These are phyloP conservation scores for Trypanosoma avium DNA, from an alignment of 208 protist genomes.

Conservation along the genomic window DNA sequence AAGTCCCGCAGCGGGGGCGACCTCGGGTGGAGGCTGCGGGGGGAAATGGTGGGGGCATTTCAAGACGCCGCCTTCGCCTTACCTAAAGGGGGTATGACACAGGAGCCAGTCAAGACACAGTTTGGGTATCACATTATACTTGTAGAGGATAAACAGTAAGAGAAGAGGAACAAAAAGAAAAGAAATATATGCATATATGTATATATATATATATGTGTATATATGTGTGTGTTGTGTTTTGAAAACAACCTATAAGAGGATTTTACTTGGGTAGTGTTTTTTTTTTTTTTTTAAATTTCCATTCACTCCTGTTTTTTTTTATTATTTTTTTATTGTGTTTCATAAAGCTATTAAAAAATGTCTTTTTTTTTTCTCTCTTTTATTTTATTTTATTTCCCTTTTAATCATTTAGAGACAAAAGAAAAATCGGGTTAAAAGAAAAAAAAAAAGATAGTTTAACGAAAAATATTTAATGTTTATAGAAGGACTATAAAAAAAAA, in stretches of 20 bases:
- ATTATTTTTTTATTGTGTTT: constrained; percentile 7
- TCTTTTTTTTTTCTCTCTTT: constrained; percentile 4
- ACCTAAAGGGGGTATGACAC: constrained; percentile 34
- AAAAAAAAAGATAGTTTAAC: no score
- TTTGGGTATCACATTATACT: constrained; percentile 54
- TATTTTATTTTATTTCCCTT: no score
- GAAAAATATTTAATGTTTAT: neutral
- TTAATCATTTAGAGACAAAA: no score
- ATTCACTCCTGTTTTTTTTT: neutral
- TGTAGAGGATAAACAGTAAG: constrained; percentile 35
- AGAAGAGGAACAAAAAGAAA: neutral
- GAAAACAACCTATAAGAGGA: no score
- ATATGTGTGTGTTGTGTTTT: no score
- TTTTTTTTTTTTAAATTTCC: constrained; percentile 5
- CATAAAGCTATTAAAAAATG: no score
- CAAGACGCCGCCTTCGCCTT: constrained; percentile 34
- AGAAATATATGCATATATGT: no score
- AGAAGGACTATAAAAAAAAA: neutral
- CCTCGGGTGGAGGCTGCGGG: constrained; percentile 34
- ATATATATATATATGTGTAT: no score
- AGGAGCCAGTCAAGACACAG: constrained; percentile 35
- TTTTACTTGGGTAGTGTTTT: neutral
- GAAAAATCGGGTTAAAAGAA: no score
- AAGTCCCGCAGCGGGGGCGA: constrained; percentile 34
- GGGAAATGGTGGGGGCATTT: constrained; percentile 39